phyloP scores from a whole-genome alignment of 768 basidiomycete genomes.

The Tricholoma matsutake region DNA sequence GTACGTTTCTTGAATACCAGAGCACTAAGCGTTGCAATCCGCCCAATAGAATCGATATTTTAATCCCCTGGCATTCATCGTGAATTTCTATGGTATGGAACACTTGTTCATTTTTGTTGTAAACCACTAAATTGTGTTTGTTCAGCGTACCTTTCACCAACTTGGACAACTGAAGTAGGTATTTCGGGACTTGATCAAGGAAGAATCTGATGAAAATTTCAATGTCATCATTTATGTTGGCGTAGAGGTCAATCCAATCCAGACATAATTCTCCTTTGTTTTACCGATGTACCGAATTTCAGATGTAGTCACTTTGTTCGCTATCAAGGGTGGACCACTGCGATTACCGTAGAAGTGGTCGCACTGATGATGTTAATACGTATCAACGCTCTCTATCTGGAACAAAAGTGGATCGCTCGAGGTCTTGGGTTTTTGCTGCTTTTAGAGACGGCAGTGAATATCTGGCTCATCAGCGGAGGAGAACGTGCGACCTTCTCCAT shows the following conservation, averaged over 20 bases:
- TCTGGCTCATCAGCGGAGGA: constrained; percentile 47
- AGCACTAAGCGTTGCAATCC: background rate
- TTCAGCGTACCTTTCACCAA: constrained; percentile 39
- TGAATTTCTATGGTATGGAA: constrained; percentile 46
- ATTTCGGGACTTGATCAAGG: background rate
- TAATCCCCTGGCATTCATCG: constrained; percentile 57
- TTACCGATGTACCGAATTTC: constrained; percentile 11
- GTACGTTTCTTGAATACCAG: constrained; percentile 22
- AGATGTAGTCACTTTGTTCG: constrained; percentile 44
- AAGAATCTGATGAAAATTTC: no score
- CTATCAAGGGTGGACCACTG: constrained; percentile 48
- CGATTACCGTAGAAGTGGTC: constrained; percentile 47
- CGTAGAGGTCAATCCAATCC: background rate
- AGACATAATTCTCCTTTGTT: background rate
- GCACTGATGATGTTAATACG: constrained; percentile 60
- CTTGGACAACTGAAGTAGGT: constrained; percentile 37
- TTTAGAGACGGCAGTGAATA: constrained; percentile 44
- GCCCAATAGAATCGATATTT: constrained; percentile 56
- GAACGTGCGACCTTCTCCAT: constrained; percentile 36
- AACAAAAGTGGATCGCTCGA: constrained; percentile 29
- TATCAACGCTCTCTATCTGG: constrained; percentile 36
- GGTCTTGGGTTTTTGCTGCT: constrained; percentile 35
- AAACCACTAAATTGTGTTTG: background rate
- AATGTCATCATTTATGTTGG: background rate
- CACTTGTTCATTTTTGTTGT: background rate